phyloP scores from a whole-genome alignment of 2,329 filamentous ascomycete genomes.

The Diaporthe batatas region DNA sequence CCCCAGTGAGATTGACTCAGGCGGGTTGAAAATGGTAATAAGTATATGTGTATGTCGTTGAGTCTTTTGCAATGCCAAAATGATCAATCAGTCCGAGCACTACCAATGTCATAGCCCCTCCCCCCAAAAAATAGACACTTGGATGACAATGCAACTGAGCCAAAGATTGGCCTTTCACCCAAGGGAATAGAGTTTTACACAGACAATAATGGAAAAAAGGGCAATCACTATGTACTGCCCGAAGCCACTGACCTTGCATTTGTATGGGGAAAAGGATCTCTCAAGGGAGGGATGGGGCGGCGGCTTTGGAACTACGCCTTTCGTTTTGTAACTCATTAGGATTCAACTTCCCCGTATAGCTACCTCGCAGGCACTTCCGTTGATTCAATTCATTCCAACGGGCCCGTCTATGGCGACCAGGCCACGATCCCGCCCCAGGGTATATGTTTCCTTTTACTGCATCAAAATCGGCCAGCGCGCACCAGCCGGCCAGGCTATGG shows the following conservation, averaged over 20 bases:
- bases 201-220: too few relatives aligned
- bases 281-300: too few relatives aligned
- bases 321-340: background rate
- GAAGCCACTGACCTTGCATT: background rate
- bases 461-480: background rate
- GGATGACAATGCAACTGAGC: background rate
- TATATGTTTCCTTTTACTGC: conserved; percentile 15
- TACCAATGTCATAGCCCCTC: background rate
- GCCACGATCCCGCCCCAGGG: background rate
- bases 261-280: background rate
- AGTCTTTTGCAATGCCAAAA: background rate
- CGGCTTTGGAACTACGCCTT: too few relatives aligned
- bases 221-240: background rate
- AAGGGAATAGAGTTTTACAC: background rate
- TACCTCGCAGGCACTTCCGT: background rate
- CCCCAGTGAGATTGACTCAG: too few relatives aligned
- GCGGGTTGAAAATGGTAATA: background rate
- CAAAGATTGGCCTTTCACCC: background rate
- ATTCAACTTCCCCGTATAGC: background rate
- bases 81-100: background rate
- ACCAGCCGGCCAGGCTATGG: background rate
- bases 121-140: background rate
- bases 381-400: background rate
- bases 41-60: background rate
- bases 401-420: background rate